These are phyloP conservation scores for Apiosordaria backusii DNA, from an alignment of 495 filamentous ascomycete species.

Conservation along the genomic window DNA sequence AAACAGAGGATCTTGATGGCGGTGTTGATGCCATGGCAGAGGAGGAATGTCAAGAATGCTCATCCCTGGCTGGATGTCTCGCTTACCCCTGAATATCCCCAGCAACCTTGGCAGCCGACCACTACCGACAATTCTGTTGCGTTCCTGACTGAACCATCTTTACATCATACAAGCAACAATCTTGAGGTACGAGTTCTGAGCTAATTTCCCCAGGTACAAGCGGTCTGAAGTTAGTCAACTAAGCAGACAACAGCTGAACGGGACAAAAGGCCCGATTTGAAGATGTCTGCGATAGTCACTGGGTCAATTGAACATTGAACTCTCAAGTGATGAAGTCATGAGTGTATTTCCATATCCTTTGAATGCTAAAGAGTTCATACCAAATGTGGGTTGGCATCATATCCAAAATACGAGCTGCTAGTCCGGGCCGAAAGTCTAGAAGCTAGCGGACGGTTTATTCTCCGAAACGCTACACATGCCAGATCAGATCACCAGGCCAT, in stretches of 20 bases:
- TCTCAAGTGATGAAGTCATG: not conserved
- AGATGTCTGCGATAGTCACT: not conserved
- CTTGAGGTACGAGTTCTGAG: not conserved
- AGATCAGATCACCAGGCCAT: not conserved
- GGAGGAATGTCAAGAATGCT: conserved; percentile 3
- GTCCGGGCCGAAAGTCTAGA: not conserved
- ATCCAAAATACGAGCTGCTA: not conserved
- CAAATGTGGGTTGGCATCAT: not conserved
- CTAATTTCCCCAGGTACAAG: not conserved
- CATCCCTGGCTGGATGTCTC: conserved; percentile 6
- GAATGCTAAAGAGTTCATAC: too few species aligned
- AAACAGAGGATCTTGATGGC: not conserved
- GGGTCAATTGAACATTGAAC: not conserved
- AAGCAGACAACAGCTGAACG: not conserved
- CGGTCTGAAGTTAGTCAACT: not conserved
- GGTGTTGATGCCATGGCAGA: not conserved
- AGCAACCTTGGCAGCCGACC: not conserved
- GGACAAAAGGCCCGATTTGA: not conserved
- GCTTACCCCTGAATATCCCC: not conserved
- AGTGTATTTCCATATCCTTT: not conserved
- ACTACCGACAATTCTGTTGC: not conserved
- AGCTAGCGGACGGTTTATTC: not conserved
- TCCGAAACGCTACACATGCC: not conserved
- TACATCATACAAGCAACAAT: too few species aligned
- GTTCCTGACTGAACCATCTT: not conserved